A percentile compares a stretch with the other conserved stretches of the same genome.
Conservation (phyloP, 148 eudicot genomes). For the Cornus kousa region DNA sequence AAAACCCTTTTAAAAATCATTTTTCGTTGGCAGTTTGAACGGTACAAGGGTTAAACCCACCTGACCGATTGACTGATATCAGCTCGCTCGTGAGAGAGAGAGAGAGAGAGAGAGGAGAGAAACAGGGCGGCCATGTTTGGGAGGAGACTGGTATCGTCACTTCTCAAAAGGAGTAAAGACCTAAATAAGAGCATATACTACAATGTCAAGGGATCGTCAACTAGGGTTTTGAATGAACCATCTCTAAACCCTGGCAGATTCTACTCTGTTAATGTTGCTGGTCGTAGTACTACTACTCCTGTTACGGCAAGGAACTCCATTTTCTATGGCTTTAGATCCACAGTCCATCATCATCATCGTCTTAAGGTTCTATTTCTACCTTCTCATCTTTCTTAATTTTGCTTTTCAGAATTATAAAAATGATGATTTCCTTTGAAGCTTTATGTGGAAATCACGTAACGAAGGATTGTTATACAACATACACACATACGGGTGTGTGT, state of each 20-base stretch:
- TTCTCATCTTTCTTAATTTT: too few relatives aligned
- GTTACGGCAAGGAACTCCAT: slow-evolving; percentile 35
- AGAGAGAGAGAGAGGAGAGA: slow-evolving; percentile 3
- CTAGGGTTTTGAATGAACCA: slow-evolving; percentile 28
- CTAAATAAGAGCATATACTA: slow-evolving; percentile 15
- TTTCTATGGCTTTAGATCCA: slow-evolving; percentile 36
- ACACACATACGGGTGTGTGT: neutral
- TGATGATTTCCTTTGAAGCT: neutral
- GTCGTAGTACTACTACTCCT: slow-evolving; percentile 13
- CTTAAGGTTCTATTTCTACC: too few relatives aligned
- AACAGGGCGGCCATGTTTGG: slow-evolving; percentile 26
- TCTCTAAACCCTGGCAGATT: slow-evolving; percentile 24
- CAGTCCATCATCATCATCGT: slow-evolving; percentile 6
- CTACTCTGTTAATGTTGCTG: slow-evolving; percentile 32
- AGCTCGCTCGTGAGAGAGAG: neutral
- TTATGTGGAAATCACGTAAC: neutral
- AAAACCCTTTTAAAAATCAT: too few relatives aligned
- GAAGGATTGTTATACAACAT: neutral
- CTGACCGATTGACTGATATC: too few relatives aligned
- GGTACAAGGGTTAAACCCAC: too few relatives aligned
- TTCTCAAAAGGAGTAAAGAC: slow-evolving; percentile 40
- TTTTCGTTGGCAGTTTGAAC: too few relatives aligned
- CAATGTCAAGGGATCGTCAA: slow-evolving; percentile 24
- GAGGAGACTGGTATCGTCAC: slow-evolving; percentile 45
- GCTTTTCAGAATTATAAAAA: too few relatives aligned